These are phyloP conservation scores for Coprinopsis cinerea DNA, from an alignment of 768 basidiomycete species.

Conservation along the genomic window DNA sequence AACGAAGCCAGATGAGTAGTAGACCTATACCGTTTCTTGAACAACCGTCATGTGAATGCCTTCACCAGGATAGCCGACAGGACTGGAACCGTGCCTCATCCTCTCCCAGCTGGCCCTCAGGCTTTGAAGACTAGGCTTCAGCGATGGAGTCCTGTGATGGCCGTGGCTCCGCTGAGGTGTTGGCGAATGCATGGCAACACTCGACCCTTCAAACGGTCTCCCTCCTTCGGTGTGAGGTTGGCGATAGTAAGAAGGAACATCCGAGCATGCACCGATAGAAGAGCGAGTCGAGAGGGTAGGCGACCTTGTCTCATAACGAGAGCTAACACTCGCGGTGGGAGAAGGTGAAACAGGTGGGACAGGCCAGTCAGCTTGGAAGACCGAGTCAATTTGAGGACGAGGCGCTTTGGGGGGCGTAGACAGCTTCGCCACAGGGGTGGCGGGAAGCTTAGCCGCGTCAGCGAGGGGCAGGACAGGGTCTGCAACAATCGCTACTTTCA, in stretches of 20 bases:
- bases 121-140: constrained; percentile 21
- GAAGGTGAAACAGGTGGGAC: constrained; percentile 11
- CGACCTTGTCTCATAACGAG: constrained; percentile 2
- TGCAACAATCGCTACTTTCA: constrained; percentile 3
- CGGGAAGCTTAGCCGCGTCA: background rate
- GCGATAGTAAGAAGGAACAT: constrained; percentile 11
- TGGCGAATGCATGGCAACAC: too few relatives aligned
- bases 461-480: constrained; percentile 8
- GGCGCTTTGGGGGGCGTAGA: background rate
- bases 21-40: constrained; percentile 33
- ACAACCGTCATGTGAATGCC: constrained; percentile 40
- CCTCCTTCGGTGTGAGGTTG: too few relatives aligned
- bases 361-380: constrained; percentile 11
- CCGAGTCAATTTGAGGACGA: background rate
- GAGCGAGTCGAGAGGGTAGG: constrained; percentile 12
- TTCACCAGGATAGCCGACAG: constrained; percentile 17
- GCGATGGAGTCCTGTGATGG: constrained; percentile 10
- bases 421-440: background rate
- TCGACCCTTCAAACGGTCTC: constrained; percentile 28
- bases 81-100: constrained; percentile 12
- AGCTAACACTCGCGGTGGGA: constrained; percentile 5
- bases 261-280: background rate
- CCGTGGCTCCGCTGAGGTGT: too few relatives aligned
- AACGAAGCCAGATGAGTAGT: background rate
- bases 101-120: constrained; percentile 23